Conservation (phyloP, 495 filamentous ascomycete species). For the Neurospora tetraspora region DNA sequence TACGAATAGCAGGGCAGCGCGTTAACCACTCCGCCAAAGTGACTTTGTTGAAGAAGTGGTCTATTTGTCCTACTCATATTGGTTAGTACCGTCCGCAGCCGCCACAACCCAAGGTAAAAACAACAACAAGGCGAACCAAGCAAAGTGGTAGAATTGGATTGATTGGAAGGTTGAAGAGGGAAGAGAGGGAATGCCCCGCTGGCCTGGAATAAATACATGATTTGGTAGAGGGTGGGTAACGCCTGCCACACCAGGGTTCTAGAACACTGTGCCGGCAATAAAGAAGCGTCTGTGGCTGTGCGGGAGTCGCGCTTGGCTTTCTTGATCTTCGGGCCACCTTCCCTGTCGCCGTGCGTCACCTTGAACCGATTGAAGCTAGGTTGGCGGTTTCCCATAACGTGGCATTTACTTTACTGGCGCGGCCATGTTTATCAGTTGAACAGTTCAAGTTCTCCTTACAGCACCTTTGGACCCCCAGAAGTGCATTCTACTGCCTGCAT, state of each 20-base stretch:
- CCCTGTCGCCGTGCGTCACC: background rate
- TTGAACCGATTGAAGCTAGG: background rate
- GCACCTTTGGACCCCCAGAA: background rate
- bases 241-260: background rate
- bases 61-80: background rate
- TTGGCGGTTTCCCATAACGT: background rate
- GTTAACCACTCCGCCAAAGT: constrained; percentile 16
- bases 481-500: background rate
- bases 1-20: constrained; percentile 6
- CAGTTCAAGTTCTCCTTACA: background rate
- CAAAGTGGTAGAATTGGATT: too few species aligned
- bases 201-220: too few species aligned
- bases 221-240: too few species aligned
- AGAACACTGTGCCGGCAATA: background rate
- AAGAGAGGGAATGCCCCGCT: too few species aligned
- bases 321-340: background rate
- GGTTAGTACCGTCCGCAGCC: fast-evolving
- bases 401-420: background rate
- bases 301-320: background rate
- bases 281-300: background rate
- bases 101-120: background rate
- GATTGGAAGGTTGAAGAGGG: too few species aligned
- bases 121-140: too few species aligned
- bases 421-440: background rate
- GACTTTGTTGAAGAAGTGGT: background rate